Evolutionary conservation across 2,329 filamentous ascomycete genomes (phyloP).

Genomic region (Hymenoscyphus salicellus): DNA sequence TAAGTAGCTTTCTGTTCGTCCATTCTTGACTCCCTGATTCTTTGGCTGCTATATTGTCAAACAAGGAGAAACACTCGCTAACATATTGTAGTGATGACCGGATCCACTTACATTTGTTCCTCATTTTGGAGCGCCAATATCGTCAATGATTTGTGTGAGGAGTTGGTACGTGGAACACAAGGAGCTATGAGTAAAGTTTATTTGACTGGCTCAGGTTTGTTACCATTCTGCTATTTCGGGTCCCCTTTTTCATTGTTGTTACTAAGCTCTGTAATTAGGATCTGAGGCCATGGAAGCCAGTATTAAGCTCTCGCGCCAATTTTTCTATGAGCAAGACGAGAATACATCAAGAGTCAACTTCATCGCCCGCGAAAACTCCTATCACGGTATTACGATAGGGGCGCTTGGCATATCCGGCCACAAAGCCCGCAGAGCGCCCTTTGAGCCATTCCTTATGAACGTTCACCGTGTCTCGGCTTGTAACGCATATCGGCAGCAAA

Average conservation of each 20-base stretch:
- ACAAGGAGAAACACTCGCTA: background rate
- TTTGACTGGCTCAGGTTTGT: conserved; percentile 55
- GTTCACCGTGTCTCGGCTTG: conserved; percentile 60
- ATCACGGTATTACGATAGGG: conserved; percentile 68
- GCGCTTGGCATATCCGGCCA: conserved; percentile 60
- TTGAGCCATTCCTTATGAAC: conserved; percentile 55
- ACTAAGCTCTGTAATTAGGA: conserved; percentile 40
- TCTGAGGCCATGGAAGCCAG: conserved; percentile 69
- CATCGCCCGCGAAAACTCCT: conserved; percentile 63
- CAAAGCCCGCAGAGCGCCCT: conserved; percentile 55
- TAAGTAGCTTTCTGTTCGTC: conserved; percentile 39
- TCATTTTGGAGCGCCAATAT: conserved; percentile 55
- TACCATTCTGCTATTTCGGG: background rate
- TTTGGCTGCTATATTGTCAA: background rate
- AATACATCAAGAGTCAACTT: conserved; percentile 52
- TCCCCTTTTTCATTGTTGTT: background rate
- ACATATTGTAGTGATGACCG: conserved; percentile 7
- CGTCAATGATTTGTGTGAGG: conserved; percentile 47
- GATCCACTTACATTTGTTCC: conserved; percentile 58
- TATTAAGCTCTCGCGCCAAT: conserved; percentile 66
- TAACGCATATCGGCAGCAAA: conserved; percentile 58
- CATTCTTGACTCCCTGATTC: too few relatives aligned
- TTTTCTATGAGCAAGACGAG: conserved; percentile 54
- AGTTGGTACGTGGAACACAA: conserved; percentile 41
- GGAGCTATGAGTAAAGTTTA: conserved; percentile 52